Base-by-base conservation (phyloP, 176 grass and related monocot species). In the Ananas comosus region DNA sequence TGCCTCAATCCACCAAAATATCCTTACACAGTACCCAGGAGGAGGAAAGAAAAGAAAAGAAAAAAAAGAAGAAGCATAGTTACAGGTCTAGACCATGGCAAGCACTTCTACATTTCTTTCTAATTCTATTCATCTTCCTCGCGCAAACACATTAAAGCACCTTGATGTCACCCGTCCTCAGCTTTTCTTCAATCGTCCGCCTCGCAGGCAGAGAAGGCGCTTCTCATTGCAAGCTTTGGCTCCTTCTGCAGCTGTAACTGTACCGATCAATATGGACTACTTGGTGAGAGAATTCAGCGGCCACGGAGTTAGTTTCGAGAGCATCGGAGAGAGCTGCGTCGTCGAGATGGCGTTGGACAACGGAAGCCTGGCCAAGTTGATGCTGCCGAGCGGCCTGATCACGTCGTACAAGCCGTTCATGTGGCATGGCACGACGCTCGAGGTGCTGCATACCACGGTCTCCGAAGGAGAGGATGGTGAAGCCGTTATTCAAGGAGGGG, bases 381-480 rank as follows among this genome's bases (percentile, higher is more conserved):
- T 91, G 70, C 83, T 92, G 73, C 92, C 92, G 10, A 80, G 88
- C 67, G 88, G 86, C 18, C 81, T 92, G 16, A 82, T 96, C 72
- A 96, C 86, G 16, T 89, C 92, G 3, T 96, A 96, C 73, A 84
- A 82, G 67, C 88, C 88, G 5, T 72, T 72, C 74, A 89, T 96
- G 92, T 96, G 92, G 92, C 88, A 96, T 48, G 86, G 88, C 24
- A 67, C 81, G 16, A 51, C 72, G 49, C 67, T 69, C 10, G 88
- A 96, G 72, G 73, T 89, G 67, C 76, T 96, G 33, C 92, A 96
- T 27, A 89, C 88, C 2, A 79, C 65, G 33, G 88, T 91, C 67
- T 75, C 70, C 10, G 65, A 81, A 72, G 64, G 67, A 19, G 63
- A 65, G 27, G 67, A 70, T 8, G 79, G 80, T 0, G 64, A 53